These are phyloP conservation scores for Fusarium coicis DNA, from an alignment of 2,329 filamentous ascomycete species.

Conservation along the genomic window DNA sequence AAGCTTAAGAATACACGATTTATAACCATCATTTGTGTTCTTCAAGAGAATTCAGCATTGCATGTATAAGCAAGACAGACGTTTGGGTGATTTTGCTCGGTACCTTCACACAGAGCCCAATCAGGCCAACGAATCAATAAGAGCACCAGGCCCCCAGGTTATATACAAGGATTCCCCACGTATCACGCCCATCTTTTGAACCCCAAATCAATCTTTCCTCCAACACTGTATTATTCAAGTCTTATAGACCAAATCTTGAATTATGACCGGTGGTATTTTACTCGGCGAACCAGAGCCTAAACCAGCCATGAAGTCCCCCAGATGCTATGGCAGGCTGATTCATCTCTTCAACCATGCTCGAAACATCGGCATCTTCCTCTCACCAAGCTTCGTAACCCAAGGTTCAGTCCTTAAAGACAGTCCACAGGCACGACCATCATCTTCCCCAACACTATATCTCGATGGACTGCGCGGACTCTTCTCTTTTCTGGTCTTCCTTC, in stretches of 20 bases:
- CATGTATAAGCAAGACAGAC: no score
- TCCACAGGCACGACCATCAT: accelerated
- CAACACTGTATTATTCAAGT: accelerated
- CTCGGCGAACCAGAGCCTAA: background rate
- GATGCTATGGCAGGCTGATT: accelerated
- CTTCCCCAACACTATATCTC: background rate
- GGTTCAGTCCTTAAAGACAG: accelerated
- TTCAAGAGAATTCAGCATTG: no score
- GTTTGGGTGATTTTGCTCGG: background rate
- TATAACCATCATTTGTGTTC: no score
- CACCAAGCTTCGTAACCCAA: background rate
- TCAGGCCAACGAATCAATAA: no score
- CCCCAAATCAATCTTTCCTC: accelerated
- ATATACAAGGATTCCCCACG: background rate
- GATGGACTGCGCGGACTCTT: background rate
- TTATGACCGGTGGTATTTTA: background rate
- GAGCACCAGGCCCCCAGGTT: background rate
- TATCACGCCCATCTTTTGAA: accelerated
- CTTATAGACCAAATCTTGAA: accelerated
- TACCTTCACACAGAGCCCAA: background rate
- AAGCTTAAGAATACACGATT: no score
- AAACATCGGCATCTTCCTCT: accelerated
- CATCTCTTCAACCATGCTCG: background rate
- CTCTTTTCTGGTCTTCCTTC: background rate
- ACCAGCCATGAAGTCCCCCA: no score